These are phyloP conservation scores for Microcyclospora pomicola DNA, from an alignment of 2,329 filamentous ascomycete genomes.

Conservation along the genomic window DNA sequence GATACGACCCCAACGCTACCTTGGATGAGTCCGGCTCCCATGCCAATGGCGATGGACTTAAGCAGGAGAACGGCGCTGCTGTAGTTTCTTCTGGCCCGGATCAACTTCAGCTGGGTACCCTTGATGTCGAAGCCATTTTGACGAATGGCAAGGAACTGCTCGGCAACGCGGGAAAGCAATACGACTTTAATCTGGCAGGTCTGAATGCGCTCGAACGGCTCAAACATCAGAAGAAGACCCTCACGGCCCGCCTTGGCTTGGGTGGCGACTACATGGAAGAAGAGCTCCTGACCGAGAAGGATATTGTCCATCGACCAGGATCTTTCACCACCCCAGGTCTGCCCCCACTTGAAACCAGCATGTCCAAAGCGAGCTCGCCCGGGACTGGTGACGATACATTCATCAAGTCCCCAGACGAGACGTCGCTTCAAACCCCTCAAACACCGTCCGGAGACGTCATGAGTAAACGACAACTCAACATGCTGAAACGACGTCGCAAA, in stretches of 20 bases:
- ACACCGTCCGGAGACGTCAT: conserved; percentile 37
- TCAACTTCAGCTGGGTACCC: conserved; percentile 54
- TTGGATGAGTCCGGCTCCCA: conserved; percentile 22
- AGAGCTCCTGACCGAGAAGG: conserved; percentile 57
- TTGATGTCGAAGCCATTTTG: conserved; percentile 69
- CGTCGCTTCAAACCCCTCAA: conserved; percentile 15
- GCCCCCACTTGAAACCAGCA: conserved; percentile 39
- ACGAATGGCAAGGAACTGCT: conserved; percentile 73
- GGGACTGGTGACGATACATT: conserved; percentile 8
- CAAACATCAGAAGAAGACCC: conserved; percentile 76
- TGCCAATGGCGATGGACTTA: conserved; percentile 30
- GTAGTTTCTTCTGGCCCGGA: conserved; percentile 27
- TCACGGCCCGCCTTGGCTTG: conserved; percentile 68
- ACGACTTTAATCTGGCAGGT: conserved; percentile 71
- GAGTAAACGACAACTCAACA: conserved; percentile 87
- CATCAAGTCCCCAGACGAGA: conserved; percentile 20
- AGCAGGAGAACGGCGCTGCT: conserved; percentile 39
- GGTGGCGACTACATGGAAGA: conserved; percentile 75
- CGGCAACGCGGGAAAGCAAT: conserved; percentile 63
- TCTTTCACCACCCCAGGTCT: conserved; percentile 24
- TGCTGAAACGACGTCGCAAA: conserved; percentile 87
- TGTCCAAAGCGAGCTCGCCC: conserved; percentile 27
- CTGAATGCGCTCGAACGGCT: conserved; percentile 72
- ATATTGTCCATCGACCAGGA: conserved; percentile 37
- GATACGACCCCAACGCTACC: conserved; percentile 60